A percentile compares a stretch with the other conserved stretches of the same genome.
Evolutionary conservation across 106 monocot species (phyloP).

Genomic region (Platanthera zijinensis): DNA sequence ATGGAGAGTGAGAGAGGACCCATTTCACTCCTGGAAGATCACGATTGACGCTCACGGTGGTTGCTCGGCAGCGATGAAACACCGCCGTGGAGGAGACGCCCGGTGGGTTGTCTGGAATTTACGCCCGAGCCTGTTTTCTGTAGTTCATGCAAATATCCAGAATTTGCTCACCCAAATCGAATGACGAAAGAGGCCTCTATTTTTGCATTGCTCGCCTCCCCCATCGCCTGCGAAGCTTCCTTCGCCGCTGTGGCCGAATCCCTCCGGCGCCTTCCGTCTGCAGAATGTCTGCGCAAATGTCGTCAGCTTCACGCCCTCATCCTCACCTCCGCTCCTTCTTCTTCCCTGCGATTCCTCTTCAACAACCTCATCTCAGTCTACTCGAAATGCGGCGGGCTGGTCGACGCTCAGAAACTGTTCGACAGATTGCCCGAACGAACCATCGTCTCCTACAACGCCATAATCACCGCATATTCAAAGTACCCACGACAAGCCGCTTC

Average conservation of each 20-base stretch:
- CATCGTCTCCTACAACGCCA: slow-evolving; percentile 59
- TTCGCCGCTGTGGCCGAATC: slow-evolving; percentile 15
- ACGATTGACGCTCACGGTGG: no score
- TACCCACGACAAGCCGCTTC: slow-evolving; percentile 1
- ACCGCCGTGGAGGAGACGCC: no score
- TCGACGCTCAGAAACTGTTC: slow-evolving; percentile 50
- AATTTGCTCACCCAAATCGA: no score
- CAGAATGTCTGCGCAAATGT: slow-evolving; percentile 29
- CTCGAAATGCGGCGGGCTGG: slow-evolving; percentile 25
- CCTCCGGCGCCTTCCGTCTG: slow-evolving; percentile 8
- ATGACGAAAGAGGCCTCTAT: neutral
- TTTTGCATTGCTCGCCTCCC: neutral
- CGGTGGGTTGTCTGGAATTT: no score
- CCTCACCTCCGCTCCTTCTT: slow-evolving; percentile 25
- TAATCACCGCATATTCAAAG: slow-evolving; percentile 54
- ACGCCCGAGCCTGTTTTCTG: no score
- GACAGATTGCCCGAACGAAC: slow-evolving; percentile 54
- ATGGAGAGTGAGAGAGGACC: no score
- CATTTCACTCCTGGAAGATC: no score
- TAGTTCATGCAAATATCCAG: no score
- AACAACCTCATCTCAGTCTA: slow-evolving; percentile 70
- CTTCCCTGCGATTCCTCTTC: slow-evolving; percentile 44
- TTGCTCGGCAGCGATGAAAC: no score
- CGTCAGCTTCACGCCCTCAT: slow-evolving; percentile 66
- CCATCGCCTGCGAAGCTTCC: slow-evolving; percentile 14